These are phyloP conservation scores for Trichocomaceae sp. DNA, from an alignment of 2,329 filamentous ascomycete species.

Conservation along the genomic window DNA sequence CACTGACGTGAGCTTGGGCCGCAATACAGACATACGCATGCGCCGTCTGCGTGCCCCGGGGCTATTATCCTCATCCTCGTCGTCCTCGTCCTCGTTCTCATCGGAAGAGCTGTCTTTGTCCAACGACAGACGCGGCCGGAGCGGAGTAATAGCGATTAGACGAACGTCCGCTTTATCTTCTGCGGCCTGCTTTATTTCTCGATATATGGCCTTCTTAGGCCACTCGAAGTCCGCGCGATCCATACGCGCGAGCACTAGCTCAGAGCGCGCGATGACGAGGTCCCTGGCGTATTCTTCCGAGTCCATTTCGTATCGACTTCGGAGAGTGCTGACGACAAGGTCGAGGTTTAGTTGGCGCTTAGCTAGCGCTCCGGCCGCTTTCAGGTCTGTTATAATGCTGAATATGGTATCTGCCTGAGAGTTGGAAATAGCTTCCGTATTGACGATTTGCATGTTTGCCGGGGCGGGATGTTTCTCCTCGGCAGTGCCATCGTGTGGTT, in stretches of 20 bases:
- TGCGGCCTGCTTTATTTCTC: conserved; percentile 32
- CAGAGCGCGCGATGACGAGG: conserved; percentile 30
- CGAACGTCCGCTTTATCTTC: conserved; percentile 21
- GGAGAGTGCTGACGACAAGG: conserved; percentile 25
- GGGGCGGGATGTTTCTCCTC: conserved; percentile 18
- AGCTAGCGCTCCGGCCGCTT: conserved; percentile 34
- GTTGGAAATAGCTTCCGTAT: conserved; percentile 24
- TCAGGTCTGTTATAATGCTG: conserved; percentile 32
- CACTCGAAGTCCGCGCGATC: conserved; percentile 34
- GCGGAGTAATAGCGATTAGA: conserved; percentile 27
- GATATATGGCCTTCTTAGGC: conserved; percentile 37
- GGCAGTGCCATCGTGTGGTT: conserved; percentile 16
- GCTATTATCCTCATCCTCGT: conserved; percentile 20
- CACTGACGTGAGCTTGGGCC: conserved; percentile 34
- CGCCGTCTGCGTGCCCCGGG: conserved; percentile 23
- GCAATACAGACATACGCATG: conserved; percentile 39
- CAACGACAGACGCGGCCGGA: conserved; percentile 23
- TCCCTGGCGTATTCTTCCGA: conserved; percentile 31
- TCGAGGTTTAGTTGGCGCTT: conserved; percentile 36
- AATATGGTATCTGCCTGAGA: conserved; percentile 34
- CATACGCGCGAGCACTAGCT: conserved; percentile 29
- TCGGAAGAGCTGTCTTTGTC: conserved; percentile 24
- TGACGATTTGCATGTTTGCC: conserved; percentile 20
- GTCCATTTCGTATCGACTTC: conserved; percentile 30
- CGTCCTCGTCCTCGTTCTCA: conserved; percentile 8